These are phyloP conservation scores for Tolypocladium amazonense DNA, from an alignment of 2,329 filamentous ascomycete species.

Conservation along the genomic window DNA sequence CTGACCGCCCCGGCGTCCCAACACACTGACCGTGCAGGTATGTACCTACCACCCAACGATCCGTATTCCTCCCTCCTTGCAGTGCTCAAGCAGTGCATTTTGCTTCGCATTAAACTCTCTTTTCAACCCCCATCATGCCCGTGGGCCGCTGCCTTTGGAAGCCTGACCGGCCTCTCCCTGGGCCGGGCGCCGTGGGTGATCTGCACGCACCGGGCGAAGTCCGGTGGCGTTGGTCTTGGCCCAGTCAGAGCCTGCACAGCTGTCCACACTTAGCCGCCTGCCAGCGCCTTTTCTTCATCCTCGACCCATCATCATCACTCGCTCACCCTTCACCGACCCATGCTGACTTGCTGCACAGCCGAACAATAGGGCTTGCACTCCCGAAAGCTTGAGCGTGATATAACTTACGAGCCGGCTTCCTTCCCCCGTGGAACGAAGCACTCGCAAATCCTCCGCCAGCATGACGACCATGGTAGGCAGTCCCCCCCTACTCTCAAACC, in stretches of 20 bases:
- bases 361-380: not conserved
- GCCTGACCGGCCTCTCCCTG: not conserved
- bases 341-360: not conserved
- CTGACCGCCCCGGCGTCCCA: not conserved
- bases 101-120: not conserved
- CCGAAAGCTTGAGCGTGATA: not conserved
- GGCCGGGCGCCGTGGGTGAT: not conserved
- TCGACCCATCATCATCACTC: not conserved
- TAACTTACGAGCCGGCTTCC: slow-evolving; percentile 4
- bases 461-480: slow-evolving; percentile 43
- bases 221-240: slow-evolving; percentile 8
- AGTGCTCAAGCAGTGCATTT: not conserved
- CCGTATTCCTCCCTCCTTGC: not conserved
- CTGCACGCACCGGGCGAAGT: slow-evolving; percentile 8
- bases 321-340: not conserved
- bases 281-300: not conserved
- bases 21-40: not conserved
- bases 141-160: not conserved
- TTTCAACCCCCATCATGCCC: not conserved
- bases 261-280: not conserved
- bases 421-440: slow-evolving; percentile 12
- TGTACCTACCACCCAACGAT: not conserved
- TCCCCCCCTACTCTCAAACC: not conserved
- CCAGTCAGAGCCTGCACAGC: slow-evolving; percentile 4
- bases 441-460: slow-evolving; percentile 12